Conservation (phyloP, 2,329 filamentous ascomycete species). For the Colletotrichum noveboracense region DNA sequence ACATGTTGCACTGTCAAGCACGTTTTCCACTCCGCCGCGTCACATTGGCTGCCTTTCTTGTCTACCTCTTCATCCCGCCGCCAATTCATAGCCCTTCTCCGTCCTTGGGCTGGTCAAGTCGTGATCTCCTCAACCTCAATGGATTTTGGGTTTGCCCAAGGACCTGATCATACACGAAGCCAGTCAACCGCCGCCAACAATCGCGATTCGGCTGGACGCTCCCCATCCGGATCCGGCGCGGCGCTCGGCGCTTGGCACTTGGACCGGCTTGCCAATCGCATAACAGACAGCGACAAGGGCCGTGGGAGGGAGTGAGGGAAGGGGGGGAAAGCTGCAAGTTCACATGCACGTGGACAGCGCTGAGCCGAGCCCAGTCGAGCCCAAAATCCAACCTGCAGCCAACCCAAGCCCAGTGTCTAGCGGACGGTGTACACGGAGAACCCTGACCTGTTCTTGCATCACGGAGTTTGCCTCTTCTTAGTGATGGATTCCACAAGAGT, state of each 20-base stretch:
- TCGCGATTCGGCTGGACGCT: constrained; percentile 10
- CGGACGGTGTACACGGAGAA: background rate
- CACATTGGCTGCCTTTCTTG: background rate
- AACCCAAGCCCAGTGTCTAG: background rate
- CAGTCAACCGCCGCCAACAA: background rate
- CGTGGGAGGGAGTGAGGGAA: background rate
- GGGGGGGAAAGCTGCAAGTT: background rate
- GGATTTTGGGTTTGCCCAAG: background rate
- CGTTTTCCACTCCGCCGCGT: constrained; percentile 2
- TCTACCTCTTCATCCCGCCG: background rate
- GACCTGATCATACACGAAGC: background rate
- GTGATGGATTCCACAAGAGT: background rate
- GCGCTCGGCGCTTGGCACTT: constrained; percentile 17
- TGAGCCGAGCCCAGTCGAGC: background rate
- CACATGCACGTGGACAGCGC: constrained; percentile 2
- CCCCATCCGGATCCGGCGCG: constrained; percentile 17
- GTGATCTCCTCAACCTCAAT: background rate
- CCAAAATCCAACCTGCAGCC: background rate
- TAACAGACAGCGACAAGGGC: background rate
- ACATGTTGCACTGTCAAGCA: constrained; percentile 10
- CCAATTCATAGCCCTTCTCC: background rate
- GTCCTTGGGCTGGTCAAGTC: background rate
- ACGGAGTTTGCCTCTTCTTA: background rate
- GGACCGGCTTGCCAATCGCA: background rate
- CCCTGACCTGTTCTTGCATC: background rate